phyloP scores from a whole-genome alignment of 2,329 filamentous ascomycete species.

The Alternaria triticina region DNA sequence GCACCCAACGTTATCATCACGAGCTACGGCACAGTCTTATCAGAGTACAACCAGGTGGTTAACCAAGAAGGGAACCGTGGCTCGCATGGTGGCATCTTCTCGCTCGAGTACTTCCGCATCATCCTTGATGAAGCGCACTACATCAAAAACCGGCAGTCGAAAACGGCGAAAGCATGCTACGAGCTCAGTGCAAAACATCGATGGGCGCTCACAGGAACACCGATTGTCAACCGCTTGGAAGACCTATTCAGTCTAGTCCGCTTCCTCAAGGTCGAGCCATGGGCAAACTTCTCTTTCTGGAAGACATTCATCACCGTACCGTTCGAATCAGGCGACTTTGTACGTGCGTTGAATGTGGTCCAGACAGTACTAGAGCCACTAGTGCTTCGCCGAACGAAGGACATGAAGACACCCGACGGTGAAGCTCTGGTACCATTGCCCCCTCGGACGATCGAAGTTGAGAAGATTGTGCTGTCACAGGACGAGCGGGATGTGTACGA shows the following conservation, averaged over 20 bases:
- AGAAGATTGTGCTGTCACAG: conserved; percentile 83
- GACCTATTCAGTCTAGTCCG: conserved; percentile 92
- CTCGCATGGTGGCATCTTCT: conserved; percentile 76
- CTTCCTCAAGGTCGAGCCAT: conserved; percentile 93
- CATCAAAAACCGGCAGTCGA: conserved; percentile 86
- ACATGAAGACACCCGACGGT: conserved; percentile 95
- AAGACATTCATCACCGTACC: conserved; percentile 97
- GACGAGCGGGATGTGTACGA: conserved; percentile 91
- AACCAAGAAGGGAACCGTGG: conserved; percentile 70
- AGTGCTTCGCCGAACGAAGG: conserved; percentile 94
- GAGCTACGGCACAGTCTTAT: conserved; percentile 89
- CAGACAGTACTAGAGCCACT: conserved; percentile 95
- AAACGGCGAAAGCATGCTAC: conserved; percentile 94
- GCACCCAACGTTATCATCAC: conserved; percentile 94
- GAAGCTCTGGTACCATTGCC: conserved; percentile 82
- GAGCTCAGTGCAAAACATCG: conserved; percentile 84
- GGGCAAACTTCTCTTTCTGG: conserved; percentile 99
- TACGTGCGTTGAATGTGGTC: conserved; percentile 92
- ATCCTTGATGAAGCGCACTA: conserved; percentile 95
- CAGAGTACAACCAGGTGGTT: conserved; percentile 81
- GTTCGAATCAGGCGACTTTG: conserved; percentile 94
- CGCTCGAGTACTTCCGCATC: conserved; percentile 89
- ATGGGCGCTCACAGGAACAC: conserved; percentile 93
- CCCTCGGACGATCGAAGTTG: conserved; percentile 79
- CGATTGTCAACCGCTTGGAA: conserved; percentile 94